Conservation (phyloP, 108 stramenopile genomes). For the Mayamaea pseudoterrestris region DNA sequence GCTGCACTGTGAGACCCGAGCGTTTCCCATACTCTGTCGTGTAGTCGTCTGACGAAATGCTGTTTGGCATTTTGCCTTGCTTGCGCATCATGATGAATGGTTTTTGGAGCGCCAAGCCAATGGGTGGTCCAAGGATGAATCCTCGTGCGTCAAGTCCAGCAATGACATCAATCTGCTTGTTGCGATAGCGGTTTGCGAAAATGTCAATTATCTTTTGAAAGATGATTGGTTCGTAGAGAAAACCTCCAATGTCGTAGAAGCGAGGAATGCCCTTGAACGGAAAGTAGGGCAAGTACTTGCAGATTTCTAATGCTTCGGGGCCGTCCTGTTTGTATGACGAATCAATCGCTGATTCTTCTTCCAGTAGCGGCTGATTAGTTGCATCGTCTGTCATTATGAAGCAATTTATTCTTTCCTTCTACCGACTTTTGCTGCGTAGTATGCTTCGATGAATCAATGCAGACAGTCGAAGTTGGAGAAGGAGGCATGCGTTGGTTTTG, state of each 20-base stretch:
- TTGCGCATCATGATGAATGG: conserved; percentile 99
- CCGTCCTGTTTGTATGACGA: conserved; percentile 82
- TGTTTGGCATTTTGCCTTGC: conserved; percentile 96
- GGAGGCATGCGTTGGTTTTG: no score
- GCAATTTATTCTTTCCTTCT: no score
- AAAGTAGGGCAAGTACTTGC: conserved; percentile 90
- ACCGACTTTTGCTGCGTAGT: no score
- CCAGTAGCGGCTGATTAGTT: no score
- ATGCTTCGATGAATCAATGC: no score
- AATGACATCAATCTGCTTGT: conserved; percentile 75
- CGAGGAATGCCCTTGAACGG: conserved; percentile 96
- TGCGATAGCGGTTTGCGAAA: conserved; percentile 65
- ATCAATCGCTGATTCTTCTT: no score
- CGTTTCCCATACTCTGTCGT: conserved; percentile 92
- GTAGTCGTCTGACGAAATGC: conserved; percentile 70
- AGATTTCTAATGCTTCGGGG: conserved; percentile 76
- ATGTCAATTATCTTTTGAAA: conserved; percentile 87
- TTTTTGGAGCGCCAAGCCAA: conserved; percentile 90
- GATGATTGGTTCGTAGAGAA: conserved; percentile 72
- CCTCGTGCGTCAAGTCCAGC: conserved; percentile 93
- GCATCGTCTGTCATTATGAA: no score
- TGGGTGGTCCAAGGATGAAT: conserved; percentile 93
- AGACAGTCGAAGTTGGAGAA: no score
- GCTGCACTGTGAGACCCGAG: conserved; percentile 81
- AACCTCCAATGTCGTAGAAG: conserved; percentile 98